Conservation (phyloP, 371 early-diverging fungal genomes). For the Funneliformis caledonium region DNA sequence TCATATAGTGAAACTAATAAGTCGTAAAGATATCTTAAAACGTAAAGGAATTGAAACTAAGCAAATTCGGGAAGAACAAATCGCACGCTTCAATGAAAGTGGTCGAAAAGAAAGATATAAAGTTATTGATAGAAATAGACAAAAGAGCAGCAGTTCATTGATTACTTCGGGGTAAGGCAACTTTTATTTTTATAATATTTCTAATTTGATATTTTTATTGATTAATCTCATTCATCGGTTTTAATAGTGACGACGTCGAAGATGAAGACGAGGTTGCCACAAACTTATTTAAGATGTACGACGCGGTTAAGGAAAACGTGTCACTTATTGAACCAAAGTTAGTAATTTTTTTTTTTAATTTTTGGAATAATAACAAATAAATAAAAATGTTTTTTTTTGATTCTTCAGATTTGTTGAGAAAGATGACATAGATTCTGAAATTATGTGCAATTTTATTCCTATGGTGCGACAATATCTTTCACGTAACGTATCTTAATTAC, state of each 20-base stretch:
- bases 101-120: conserved; percentile 58
- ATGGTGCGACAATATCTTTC: conserved; percentile 76
- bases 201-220: not conserved
- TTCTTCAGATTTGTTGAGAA: conserved; percentile 47
- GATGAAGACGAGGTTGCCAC: conserved; percentile 46
- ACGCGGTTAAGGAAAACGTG: conserved; percentile 68
- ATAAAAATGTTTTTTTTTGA: conserved; percentile 39
- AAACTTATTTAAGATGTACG: conserved; percentile 68
- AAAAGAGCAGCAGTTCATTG: conserved; percentile 32
- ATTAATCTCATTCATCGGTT: not conserved
- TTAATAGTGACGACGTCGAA: not conserved
- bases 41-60: conserved; percentile 49
- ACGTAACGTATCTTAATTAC: conserved; percentile 46
- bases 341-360: conserved; percentile 37
- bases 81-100: conserved; percentile 38
- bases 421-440: conserved; percentile 57
- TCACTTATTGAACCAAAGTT: conserved; percentile 45
- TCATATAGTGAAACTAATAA: conserved; percentile 56
- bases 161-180: not conserved
- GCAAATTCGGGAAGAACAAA: conserved; percentile 48
- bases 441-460: conserved; percentile 73
- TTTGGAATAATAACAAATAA: not conserved
- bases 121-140: conserved; percentile 61
- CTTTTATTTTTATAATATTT: conserved; percentile 45
- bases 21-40: conserved; percentile 50